Conservation (phyloP, 495 filamentous ascomycete genomes). For the Tirmania nivea region DNA sequence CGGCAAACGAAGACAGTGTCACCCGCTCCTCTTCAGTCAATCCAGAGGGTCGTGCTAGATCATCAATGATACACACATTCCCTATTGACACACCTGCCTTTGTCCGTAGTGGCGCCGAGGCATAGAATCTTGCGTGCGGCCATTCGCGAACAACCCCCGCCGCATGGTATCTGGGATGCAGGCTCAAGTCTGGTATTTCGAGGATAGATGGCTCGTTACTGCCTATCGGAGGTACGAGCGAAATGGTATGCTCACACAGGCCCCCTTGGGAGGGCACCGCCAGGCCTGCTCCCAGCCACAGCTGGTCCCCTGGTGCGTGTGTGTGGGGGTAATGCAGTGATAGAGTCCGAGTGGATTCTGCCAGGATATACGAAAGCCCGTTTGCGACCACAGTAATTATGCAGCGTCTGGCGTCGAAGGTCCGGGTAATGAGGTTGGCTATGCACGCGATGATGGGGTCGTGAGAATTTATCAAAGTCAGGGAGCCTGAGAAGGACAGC, state of each 20-base stretch:
- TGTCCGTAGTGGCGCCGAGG: conserved; percentile 43
- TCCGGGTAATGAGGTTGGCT: conserved; percentile 36
- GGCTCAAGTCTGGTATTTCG: conserved; percentile 29
- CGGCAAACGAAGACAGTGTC: conserved; percentile 28
- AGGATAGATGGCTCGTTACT: conserved; percentile 21
- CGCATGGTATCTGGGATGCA: conserved; percentile 28
- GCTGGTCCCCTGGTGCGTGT: conserved; percentile 21
- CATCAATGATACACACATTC: conserved; percentile 44
- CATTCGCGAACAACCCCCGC: conserved; percentile 24
- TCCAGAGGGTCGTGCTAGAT: conserved; percentile 25
- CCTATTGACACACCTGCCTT: conserved; percentile 49
- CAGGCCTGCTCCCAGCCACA: conserved; percentile 22
- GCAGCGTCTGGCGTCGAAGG: conserved; percentile 30
- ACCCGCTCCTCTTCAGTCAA: conserved; percentile 21
- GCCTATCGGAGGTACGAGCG: conserved; percentile 13
- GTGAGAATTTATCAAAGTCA: conserved; percentile 7
- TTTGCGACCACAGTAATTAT: conserved; percentile 41
- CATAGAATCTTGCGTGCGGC: conserved; percentile 36
- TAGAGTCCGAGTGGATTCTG: conserved; percentile 36
- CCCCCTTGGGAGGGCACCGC: conserved; percentile 25
- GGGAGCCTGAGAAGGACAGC: conserved; percentile 6
- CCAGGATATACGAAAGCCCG: conserved; percentile 36
- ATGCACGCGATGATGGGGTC: conserved; percentile 44
- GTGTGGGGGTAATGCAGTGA: conserved; percentile 24
- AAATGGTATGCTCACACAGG: conserved; percentile 29